These are phyloP conservation scores for Fusarium abutilonis DNA, from an alignment of 2,329 filamentous ascomycete genomes.

Conservation along the genomic window DNA sequence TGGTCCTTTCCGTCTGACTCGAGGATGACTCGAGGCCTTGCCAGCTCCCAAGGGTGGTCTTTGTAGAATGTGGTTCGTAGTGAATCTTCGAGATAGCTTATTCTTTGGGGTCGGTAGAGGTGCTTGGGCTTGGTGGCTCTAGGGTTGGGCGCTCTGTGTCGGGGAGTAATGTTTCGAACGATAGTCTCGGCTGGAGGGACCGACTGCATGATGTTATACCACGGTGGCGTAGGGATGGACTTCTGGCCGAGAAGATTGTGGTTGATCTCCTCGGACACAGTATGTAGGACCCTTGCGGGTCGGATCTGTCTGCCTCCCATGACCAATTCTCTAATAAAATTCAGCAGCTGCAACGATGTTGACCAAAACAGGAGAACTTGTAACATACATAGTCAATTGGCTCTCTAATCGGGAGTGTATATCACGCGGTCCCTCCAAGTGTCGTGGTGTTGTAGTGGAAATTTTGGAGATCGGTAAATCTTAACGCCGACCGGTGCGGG, in stretches of 20 bases:
- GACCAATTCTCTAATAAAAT: conserved; percentile 23
- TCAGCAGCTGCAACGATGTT: conserved; percentile 4
- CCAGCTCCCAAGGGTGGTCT: conserved; percentile 98
- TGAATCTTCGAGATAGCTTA: conserved; percentile 84
- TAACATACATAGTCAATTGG: conserved; percentile 37
- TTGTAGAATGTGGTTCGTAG: conserved; percentile 85
- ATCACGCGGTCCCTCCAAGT: conserved; percentile 19
- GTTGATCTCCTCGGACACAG: conserved; percentile 56
- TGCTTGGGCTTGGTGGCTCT: conserved; percentile 69
- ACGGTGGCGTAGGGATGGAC: conserved; percentile 54
- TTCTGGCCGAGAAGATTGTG: conserved; percentile 52
- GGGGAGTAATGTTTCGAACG: conserved; percentile 62
- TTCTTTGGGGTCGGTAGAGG: conserved; percentile 80
- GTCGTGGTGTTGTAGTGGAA: conserved; percentile 42
- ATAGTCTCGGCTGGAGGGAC: conserved; percentile 69
- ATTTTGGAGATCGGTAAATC: conserved; percentile 49
- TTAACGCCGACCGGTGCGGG: conserved; percentile 43
- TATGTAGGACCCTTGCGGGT: conserved; percentile 59
- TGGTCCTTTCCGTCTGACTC: conserved; percentile 87
- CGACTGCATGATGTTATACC: conserved; percentile 61
- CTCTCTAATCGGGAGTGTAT: conserved; percentile 28
- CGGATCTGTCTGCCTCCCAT: conserved; percentile 59
- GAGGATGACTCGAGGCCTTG: conserved; percentile 83
- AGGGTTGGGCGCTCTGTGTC: conserved; percentile 55
- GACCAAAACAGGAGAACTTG: neutral